These are phyloP conservation scores for Hypholoma sublateritium DNA, from an alignment of 768 basidiomycete species.

Conservation along the genomic window DNA sequence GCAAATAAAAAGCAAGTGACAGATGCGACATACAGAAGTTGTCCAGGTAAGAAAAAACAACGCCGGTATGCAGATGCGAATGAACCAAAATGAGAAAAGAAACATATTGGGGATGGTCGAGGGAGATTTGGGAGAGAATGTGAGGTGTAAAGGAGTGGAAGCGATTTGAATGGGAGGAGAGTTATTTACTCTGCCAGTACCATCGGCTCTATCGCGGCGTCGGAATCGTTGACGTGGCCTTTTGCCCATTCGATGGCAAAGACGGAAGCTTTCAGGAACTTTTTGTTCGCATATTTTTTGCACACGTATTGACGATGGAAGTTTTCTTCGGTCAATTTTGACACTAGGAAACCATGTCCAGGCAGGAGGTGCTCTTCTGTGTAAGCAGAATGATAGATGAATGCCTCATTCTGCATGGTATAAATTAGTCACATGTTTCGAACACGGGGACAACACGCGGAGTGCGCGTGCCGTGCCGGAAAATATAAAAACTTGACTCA, in stretches of 20 bases:
- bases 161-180: constrained; percentile 6
- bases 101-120: constrained; percentile 10
- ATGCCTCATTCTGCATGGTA: constrained; percentile 72
- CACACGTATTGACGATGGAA: constrained; percentile 87
- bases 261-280: constrained; percentile 89
- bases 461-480: constrained; percentile 10
- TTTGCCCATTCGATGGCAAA: constrained; percentile 79
- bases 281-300: constrained; percentile 97
- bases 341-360: constrained; percentile 80
- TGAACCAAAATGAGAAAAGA: constrained; percentile 16
- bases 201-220: constrained; percentile 40
- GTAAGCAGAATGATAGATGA: constrained; percentile 90
- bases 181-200: constrained; percentile 27
- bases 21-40: constrained; percentile 21
- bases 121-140: neutral
- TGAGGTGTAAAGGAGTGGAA: neutral
- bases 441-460: constrained; percentile 15
- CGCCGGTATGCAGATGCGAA: constrained; percentile 19
- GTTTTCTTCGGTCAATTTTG: constrained; percentile 75
- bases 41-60: constrained; percentile 19
- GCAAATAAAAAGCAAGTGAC: constrained; percentile 27
- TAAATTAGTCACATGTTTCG: constrained; percentile 37
- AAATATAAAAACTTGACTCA: constrained; percentile 46
- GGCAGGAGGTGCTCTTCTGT: constrained; percentile 85
- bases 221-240: constrained; percentile 39